Conservation (phyloP, 2,329 filamentous ascomycete genomes). For the Didymella keratinophila region DNA sequence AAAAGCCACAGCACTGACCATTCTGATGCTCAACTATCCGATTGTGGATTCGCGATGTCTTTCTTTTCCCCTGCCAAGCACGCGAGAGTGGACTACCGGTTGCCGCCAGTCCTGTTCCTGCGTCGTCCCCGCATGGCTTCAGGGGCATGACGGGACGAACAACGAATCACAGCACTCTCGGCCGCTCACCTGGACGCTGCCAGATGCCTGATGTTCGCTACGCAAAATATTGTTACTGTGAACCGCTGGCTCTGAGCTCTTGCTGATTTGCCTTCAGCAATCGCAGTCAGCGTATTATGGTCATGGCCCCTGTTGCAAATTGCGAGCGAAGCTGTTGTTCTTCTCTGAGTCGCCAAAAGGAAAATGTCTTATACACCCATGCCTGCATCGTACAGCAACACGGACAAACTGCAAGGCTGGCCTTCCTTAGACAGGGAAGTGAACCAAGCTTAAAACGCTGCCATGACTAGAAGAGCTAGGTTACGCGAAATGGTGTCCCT, state of each 20-base stretch:
- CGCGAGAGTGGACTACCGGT: slow-evolving; percentile 21
- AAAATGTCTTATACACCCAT: slow-evolving; percentile 5
- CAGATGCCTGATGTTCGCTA: slow-evolving; percentile 25
- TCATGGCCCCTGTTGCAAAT: not conserved
- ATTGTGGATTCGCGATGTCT: slow-evolving; percentile 17
- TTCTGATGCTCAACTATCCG: slow-evolving; percentile 15
- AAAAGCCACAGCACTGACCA: slow-evolving; percentile 17
- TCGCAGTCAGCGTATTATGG: not conserved
- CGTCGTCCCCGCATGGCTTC: slow-evolving; percentile 29
- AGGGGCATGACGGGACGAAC: slow-evolving; percentile 31
- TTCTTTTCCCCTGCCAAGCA: slow-evolving; percentile 46
- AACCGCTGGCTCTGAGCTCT: slow-evolving; percentile 5
- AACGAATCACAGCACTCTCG: slow-evolving; percentile 35
- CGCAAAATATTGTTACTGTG: slow-evolving; percentile 4
- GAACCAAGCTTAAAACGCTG: slow-evolving; percentile 32
- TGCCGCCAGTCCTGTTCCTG: slow-evolving; percentile 42
- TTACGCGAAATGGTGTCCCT: slow-evolving; percentile 30
- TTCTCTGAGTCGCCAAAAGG: slow-evolving; percentile 4
- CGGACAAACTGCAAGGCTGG: slow-evolving; percentile 26
- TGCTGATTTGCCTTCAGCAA: not conserved
- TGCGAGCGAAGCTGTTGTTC: not conserved
- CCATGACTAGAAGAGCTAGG: slow-evolving; percentile 36
- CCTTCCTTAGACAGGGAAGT: slow-evolving; percentile 27
- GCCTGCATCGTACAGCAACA: slow-evolving; percentile 8
- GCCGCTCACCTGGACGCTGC: slow-evolving; percentile 19